These are phyloP conservation scores for Letharia lupina DNA, from an alignment of 495 filamentous ascomycete species.

Conservation along the genomic window DNA sequence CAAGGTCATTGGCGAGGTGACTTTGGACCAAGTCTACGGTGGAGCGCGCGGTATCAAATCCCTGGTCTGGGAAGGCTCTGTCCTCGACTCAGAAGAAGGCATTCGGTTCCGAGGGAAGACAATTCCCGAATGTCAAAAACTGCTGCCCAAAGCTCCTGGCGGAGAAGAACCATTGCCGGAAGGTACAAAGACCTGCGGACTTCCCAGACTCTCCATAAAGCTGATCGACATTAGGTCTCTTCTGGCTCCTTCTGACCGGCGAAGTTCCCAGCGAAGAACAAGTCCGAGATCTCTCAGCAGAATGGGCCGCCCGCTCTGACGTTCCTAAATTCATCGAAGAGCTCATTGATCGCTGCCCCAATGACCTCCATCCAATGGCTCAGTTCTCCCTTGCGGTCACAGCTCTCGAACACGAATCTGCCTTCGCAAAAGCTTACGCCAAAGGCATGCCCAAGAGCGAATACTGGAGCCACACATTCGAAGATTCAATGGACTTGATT, in stretches of 20 bases:
- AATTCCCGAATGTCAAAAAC: slow-evolving; percentile 95
- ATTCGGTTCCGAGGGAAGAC: slow-evolving; percentile 98
- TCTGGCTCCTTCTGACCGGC: slow-evolving; percentile 97
- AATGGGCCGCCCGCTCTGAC: slow-evolving; percentile 96
- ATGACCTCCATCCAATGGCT: slow-evolving; percentile 97
- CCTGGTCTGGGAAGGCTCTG: slow-evolving; percentile 98
- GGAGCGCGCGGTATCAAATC: slow-evolving; percentile 98
- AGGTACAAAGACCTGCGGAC: slow-evolving; percentile 42
- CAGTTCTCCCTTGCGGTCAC: slow-evolving; percentile 97
- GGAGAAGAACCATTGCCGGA: slow-evolving; percentile 94
- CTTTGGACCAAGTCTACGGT: slow-evolving; percentile 97
- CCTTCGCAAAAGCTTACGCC: slow-evolving; percentile 95
- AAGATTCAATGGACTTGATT: slow-evolving; percentile 99
- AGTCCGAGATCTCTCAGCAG: slow-evolving; percentile 91
- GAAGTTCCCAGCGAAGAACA: slow-evolving; percentile 96
- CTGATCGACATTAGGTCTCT: slow-evolving; percentile 60
- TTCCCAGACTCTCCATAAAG: neutral
- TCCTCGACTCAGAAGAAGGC: slow-evolving; percentile 96
- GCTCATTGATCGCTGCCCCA: slow-evolving; percentile 98
- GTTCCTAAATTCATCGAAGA: slow-evolving; percentile 96
- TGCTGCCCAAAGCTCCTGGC: slow-evolving; percentile 92
- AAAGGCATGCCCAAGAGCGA: slow-evolving; percentile 98
- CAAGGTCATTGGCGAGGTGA: slow-evolving; percentile 95
- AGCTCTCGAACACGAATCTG: slow-evolving; percentile 94
- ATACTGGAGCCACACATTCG: slow-evolving; percentile 98